These are phyloP conservation scores for Yamadazyma dendronema DNA, from an alignment of 1,139 yeast genomes.

Conservation along the genomic window DNA sequence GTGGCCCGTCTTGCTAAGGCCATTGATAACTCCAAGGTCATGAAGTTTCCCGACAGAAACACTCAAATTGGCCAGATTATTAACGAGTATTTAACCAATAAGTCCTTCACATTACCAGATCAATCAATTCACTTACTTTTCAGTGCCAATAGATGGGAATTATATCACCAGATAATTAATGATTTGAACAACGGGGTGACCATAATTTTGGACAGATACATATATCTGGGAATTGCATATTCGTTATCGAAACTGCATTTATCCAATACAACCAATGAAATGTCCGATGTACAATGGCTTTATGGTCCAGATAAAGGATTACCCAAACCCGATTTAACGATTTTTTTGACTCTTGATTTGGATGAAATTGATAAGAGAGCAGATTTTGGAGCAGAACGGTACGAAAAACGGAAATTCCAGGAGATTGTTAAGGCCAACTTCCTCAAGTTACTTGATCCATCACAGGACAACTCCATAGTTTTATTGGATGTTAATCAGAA, in stretches of 20 bases:
- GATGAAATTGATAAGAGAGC: constrained; percentile 54
- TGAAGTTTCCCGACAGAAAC: constrained; percentile 85
- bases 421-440: constrained; percentile 62
- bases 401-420: constrained; percentile 77
- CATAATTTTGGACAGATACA: constrained; percentile 80
- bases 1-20: constrained; percentile 46
- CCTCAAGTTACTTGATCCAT: constrained; percentile 39
- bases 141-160: constrained; percentile 95
- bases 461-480: constrained; percentile 33
- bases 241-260: constrained; percentile 67
- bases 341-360: constrained; percentile 67
- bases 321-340: constrained; percentile 80
- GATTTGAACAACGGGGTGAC: constrained; percentile 52
- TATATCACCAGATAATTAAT: constrained; percentile 45
- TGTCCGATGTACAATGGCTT: constrained; percentile 71
- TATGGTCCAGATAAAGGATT: constrained; percentile 77
- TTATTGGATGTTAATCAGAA: constrained; percentile 60
- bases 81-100: constrained; percentile 64
- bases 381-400: constrained; percentile 91
- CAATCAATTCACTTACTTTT: constrained; percentile 85
- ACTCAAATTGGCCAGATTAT: constrained; percentile 81
- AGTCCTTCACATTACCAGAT: constrained; percentile 52
- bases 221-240: constrained; percentile 91
- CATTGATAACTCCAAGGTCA: constrained; percentile 44
- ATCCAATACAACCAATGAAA: constrained; percentile 28